These are phyloP conservation scores for Inonotus obliquus DNA, from an alignment of 1,284 basidiomycete species.

Conservation along the genomic window DNA sequence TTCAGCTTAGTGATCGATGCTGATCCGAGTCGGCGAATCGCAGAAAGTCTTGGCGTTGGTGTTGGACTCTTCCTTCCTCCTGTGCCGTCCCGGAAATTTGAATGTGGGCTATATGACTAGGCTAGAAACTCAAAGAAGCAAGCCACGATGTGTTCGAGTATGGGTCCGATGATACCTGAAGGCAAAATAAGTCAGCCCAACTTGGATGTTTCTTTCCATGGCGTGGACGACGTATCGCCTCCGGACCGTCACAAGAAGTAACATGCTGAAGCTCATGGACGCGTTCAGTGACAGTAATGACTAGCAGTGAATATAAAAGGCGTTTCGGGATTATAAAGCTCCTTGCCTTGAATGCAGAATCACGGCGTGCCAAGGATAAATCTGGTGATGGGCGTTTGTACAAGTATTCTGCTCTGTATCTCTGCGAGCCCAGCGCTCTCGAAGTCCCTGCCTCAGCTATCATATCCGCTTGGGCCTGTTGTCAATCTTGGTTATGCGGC, in stretches of 20 bases:
- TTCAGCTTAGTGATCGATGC: background rate
- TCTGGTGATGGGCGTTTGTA: background rate
- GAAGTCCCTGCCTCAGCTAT: background rate
- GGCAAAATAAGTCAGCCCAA: too few species aligned
- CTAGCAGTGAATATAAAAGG: background rate
- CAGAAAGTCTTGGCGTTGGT: too few species aligned
- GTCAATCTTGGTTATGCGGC: slow-evolving; percentile 48
- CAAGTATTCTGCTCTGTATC: background rate
- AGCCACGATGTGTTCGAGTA: too few species aligned
- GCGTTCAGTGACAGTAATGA: background rate
- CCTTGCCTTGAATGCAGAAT: background rate
- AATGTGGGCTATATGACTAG: too few species aligned
- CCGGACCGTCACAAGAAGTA: background rate
- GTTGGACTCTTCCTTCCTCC: too few species aligned
- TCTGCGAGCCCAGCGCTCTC: background rate
- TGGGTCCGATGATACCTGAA: too few species aligned
- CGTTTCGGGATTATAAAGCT: background rate
- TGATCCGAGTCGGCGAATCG: background rate
- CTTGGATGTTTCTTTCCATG: background rate
- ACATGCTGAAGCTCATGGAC: background rate
- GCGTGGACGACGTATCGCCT: background rate
- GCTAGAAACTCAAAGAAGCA: too few species aligned
- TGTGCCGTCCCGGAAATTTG: too few species aligned
- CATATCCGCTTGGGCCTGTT: slow-evolving; percentile 29
- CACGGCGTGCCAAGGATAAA: background rate